Base-by-base conservation (phyloP, 139 green algal genomes). In the Diplosphaera chodatii region DNA sequence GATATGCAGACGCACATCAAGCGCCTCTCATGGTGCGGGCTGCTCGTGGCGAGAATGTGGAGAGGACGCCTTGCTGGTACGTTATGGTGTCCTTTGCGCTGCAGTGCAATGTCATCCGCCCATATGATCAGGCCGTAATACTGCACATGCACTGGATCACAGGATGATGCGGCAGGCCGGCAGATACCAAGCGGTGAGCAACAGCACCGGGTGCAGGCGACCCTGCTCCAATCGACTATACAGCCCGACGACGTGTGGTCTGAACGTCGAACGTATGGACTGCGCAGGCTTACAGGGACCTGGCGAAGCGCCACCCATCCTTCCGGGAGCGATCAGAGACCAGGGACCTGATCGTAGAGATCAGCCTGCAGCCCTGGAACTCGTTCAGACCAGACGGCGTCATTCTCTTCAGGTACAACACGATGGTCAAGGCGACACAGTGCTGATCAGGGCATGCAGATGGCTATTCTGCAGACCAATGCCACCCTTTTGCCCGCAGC, bases 121-220 rank as follows among this genome's bases (percentile, higher is more conserved):
- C n/a, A n/a, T n/a, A n/a, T n/a, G n/a, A n/a, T n/a, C n/a, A n/a
- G n/a, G n/a, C n/a, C n/a, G n/a, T n/a, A n/a, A n/a, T n/a, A 48
- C 37, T 48, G 8, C 37, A 48, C 37, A 48, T 20, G 37, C 37
- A 48, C 6, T 27, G 4, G 5, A n/a, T n/a, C n/a, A 64, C 80
- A 87, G 91, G 93, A 97, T 97, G 91, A 98, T 98, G 94, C 83
- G 94, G 22, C 94, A 98, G 72, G 94, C 94, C 30, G 94, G 94
- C 30, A 87, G 93, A 69, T 97, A 91, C 74, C 81, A 89, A 67
- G 82, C 89, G 71, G 80, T 67, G 30, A 55, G 8, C n/a, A n/a
- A n/a, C n/a, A n/a, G n/a, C n/a, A n/a, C n/a, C n/a, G n/a, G n/a
- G n/a, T n/a, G n/a, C n/a, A n/a, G n/a, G n/a, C n/a, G n/a, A n/a